These are phyloP conservation scores for Areca catechu DNA, from an alignment of 176 grass and related monocot genomes.

Conservation along the genomic window DNA sequence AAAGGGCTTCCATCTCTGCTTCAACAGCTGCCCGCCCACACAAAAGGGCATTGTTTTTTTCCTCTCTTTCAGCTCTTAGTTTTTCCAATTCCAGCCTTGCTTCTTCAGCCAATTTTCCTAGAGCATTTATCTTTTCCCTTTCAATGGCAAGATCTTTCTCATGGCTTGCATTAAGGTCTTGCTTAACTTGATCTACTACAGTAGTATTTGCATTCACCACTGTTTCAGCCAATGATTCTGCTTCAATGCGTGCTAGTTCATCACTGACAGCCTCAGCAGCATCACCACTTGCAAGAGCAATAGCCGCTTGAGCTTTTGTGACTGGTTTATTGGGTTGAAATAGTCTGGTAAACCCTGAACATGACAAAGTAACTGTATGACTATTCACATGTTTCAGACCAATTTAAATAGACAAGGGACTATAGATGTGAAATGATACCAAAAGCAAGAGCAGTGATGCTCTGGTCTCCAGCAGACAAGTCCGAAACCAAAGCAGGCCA, in stretches of 20 bases:
- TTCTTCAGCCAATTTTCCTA: conserved; percentile 73
- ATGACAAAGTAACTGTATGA: background rate
- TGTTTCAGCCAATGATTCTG: conserved; percentile 81
- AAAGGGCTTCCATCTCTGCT: conserved; percentile 79
- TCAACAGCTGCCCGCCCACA: conserved; percentile 65
- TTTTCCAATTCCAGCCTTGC: conserved; percentile 59
- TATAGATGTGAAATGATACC: conserved; percentile 34
- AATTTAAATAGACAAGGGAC: conserved; percentile 2
- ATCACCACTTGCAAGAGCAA: conserved; percentile 82
- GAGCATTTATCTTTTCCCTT: conserved; percentile 59
- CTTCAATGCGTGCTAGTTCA: conserved; percentile 84
- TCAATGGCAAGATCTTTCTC: conserved; percentile 57
- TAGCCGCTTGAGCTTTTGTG: conserved; percentile 82
- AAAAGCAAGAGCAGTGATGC: conserved; percentile 90
- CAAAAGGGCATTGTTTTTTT: conserved; percentile 56
- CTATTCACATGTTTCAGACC: background rate
- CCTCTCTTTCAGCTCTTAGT: conserved; percentile 65
- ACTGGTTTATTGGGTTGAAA: conserved; percentile 89
- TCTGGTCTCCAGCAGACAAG: conserved; percentile 68
- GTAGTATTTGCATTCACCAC: conserved; percentile 70
- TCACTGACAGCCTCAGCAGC: conserved; percentile 58
- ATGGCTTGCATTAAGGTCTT: conserved; percentile 71
- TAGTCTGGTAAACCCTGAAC: conserved; percentile 81
- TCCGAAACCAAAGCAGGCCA: conserved; percentile 87
- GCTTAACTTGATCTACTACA: conserved; percentile 72